Base-by-base conservation (phyloP, 805 yeast species). In the Starmerella geochares region DNA sequence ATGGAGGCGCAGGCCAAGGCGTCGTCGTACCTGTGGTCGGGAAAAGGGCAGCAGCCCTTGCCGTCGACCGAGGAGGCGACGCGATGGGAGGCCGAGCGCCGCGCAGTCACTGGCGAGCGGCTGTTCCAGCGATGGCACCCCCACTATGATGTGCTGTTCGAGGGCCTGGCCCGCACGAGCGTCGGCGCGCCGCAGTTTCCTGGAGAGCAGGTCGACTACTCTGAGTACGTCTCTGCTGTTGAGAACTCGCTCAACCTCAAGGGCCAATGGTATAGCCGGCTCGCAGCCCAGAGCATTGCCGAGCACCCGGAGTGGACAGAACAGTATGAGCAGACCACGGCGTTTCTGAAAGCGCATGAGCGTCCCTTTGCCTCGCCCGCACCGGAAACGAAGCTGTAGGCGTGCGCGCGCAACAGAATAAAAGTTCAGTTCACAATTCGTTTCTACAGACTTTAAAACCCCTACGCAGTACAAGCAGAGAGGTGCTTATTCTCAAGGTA, bases 101-200 rank as follows among this genome's bases (percentile, higher is more conserved):
- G 55, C 13, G 23, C 23, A 9, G 11, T 31, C 9, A 28, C 33
- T 11, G 47, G 45, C 1, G 38, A 37, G 6, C 37, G 29, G 4
- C 48, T 44, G 35, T 54, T 54, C 47, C 55, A 51, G 35, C 20
- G 31, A 9, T 54, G 57, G 57, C 52, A 40, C 28, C 57, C 57
- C 10, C 38, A 49, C 17, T 51, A 43, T 32, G 38, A 39, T n/a
- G 57, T 46, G 31, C 48, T 52, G 10, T 49, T 54, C 21, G 38
- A 21, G 5, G 57, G 49, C n/a, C 37, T 54, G 6, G 50, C 51
- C 10, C 44, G 33, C 44, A 27, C 44, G 2, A 27, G 33, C 32
- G 14, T 27, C 23, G 44, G 44, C 33, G 32, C 20, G 24, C 10
- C 32, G 33, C 44, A 40, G 24, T 40, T 40, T 19, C 44, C 44